Percentiles rank a stretch among this genome's conserved stretches.
These are phyloP conservation scores for Atkinsonella texensis DNA, from an alignment of 2,329 filamentous ascomycete species.

Conservation along the genomic window DNA sequence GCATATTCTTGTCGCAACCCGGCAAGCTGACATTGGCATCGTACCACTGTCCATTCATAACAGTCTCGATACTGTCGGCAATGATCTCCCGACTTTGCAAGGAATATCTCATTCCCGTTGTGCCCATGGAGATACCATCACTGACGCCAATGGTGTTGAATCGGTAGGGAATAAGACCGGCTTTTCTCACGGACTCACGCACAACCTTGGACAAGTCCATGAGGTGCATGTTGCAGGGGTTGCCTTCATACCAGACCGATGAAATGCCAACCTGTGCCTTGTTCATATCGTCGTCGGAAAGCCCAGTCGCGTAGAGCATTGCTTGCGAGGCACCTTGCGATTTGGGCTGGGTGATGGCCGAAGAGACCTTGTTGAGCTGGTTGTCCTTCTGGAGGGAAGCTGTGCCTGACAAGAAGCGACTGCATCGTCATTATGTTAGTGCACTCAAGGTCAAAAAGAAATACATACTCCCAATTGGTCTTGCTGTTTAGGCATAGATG, in stretches of 20 bases:
- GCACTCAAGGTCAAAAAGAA: background rate
- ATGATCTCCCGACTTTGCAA: conserved; percentile 93
- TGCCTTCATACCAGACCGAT: conserved; percentile 95
- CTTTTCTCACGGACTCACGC: conserved; percentile 46
- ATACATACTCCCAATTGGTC: background rate
- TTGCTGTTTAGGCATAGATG: background rate
- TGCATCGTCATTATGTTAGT: conserved; percentile 12
- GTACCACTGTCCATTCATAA: conserved; percentile 98
- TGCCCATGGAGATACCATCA: conserved; percentile 97
- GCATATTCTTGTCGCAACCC: conserved; percentile 99
- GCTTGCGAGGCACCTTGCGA: conserved; percentile 97
- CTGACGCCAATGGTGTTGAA: conserved; percentile 99
- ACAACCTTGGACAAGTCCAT: conserved; percentile 77
- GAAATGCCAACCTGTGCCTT: conserved; percentile 98
- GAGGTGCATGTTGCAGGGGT: conserved; percentile 99
- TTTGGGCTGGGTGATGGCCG: conserved; percentile 86
- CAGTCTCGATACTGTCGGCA: conserved; percentile 95
- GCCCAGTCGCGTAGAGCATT: conserved; percentile 93
- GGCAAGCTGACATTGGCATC: conserved; percentile 95
- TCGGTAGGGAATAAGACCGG: conserved; percentile 82
- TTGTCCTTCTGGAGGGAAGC: conserved; percentile 35
- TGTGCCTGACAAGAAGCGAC: conserved; percentile 40
- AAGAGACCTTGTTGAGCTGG: conserved; percentile 72
- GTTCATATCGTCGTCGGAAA: conserved; percentile 77
- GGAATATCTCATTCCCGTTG: conserved; percentile 90